Percentiles rank a stretch among this genome's conserved stretches.
Evolutionary conservation across 116 monocot species (phyloP).

Genomic region (Iris pallida): DNA sequence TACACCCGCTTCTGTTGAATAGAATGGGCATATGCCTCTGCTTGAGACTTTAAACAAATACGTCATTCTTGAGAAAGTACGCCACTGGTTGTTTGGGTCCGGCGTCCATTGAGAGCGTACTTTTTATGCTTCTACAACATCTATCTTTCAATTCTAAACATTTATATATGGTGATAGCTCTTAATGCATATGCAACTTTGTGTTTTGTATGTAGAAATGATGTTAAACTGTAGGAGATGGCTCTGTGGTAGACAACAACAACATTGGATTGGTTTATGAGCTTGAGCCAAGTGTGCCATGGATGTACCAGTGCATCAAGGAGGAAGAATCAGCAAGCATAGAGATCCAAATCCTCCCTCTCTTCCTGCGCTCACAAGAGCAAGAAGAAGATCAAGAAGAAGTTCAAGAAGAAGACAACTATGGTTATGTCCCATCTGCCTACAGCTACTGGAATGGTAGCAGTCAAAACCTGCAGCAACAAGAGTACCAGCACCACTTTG

Average conservation of each 20-base stretch:
- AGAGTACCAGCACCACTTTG: not conserved
- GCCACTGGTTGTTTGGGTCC: no score
- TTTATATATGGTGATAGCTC: not conserved
- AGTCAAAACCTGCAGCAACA: not conserved
- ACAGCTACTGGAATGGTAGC: not conserved
- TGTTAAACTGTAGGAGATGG: conserved; percentile 21
- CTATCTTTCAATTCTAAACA: not conserved
- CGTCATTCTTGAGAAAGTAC: no score
- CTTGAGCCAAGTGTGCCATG: conserved; percentile 18
- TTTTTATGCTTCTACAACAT: no score
- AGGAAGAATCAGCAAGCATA: conserved; percentile 3
- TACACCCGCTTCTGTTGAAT: no score
- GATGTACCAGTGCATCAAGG: conserved; percentile 15
- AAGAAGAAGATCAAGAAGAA: conserved; percentile 6
- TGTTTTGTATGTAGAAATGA: conserved; percentile 24
- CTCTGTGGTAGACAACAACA: conserved; percentile 12
- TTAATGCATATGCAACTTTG: not conserved
- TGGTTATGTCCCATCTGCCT: not conserved
- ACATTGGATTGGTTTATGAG: conserved; percentile 29
- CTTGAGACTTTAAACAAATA: no score
- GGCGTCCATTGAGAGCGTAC: no score
- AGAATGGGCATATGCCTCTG: no score
- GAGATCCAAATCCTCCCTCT: conserved; percentile 74
- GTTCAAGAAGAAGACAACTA: not conserved
- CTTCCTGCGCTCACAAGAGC: conserved; percentile 39